Percentiles rank a stretch among this genome's conserved stretches.
Evolutionary conservation across 1,284 basidiomycete species (phyloP).

Genomic region (Apiotrichum mycotoxinovorans): DNA sequence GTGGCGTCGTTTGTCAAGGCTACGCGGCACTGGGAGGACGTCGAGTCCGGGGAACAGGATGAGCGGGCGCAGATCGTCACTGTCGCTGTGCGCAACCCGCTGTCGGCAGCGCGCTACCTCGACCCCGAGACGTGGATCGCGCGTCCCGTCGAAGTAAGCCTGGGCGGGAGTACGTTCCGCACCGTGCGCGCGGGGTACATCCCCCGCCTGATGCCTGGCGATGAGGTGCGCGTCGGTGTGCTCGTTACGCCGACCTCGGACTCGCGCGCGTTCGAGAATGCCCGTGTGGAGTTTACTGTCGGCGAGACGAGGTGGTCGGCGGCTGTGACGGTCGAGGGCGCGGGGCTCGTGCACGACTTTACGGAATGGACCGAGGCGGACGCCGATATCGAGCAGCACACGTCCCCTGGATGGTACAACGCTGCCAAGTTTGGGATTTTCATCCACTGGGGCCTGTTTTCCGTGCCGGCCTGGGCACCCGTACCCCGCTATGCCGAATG

Average conservation of each 20-base stretch:
- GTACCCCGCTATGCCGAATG: constrained; percentile 56
- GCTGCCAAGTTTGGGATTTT: constrained; percentile 50
- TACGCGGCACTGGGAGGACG: constrained; percentile 18
- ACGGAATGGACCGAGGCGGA: constrained; percentile 10
- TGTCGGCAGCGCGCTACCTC: not conserved
- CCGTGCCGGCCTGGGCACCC: constrained; percentile 46
- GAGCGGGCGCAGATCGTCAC: constrained; percentile 15
- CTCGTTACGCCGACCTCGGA: constrained; percentile 5
- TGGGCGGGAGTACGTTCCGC: not conserved
- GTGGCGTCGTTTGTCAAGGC: not conserved
- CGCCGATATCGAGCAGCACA: constrained; percentile 12
- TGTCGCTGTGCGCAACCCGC: constrained; percentile 13
- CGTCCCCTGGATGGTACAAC: constrained; percentile 16
- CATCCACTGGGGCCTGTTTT: constrained; percentile 61
- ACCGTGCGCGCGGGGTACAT: constrained; percentile 1
- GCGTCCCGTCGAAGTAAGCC: not conserved
- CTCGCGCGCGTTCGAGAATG: not conserved
- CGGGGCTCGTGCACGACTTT: constrained; percentile 13
- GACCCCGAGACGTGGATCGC: constrained; percentile 11
- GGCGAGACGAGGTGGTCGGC: not conserved
- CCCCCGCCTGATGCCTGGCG: constrained; percentile 21
- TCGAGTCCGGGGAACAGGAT: not conserved
- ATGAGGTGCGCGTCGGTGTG: constrained; percentile 17
- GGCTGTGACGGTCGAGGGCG: constrained; percentile 1
- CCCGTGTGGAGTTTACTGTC: not conserved